Conservation (phyloP, 768 basidiomycete species). For the Lentinula raphanica region DNA sequence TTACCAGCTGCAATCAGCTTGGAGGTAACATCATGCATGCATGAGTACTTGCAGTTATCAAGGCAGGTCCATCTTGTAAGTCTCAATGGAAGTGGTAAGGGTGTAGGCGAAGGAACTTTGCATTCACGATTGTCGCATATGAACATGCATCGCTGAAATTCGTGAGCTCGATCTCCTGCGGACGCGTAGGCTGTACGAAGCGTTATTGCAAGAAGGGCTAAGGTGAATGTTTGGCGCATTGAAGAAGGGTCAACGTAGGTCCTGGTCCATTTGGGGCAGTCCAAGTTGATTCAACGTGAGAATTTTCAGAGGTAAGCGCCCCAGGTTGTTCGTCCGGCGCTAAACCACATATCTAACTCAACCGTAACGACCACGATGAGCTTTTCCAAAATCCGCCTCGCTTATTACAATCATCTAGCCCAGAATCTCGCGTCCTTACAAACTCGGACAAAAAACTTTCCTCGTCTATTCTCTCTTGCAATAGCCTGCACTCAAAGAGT, state of each 20-base stretch:
- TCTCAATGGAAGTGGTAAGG: slow-evolving; percentile 52
- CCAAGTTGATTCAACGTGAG: no score
- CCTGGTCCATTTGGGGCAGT: no score
- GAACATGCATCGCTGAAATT: slow-evolving; percentile 47
- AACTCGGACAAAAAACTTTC: no score
- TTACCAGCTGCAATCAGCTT: slow-evolving; percentile 35
- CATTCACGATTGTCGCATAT: slow-evolving; percentile 40
- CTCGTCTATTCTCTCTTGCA: no score
- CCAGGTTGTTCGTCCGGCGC: no score
- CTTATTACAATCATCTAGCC: no score
- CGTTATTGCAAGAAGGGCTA: not conserved
- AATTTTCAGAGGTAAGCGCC: not conserved
- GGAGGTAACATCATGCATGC: slow-evolving; percentile 78
- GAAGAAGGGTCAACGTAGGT: no score
- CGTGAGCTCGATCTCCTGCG: slow-evolving; percentile 54
- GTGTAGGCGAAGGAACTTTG: slow-evolving; percentile 17
- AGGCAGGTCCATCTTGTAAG: slow-evolving; percentile 80
- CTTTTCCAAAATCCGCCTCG: no score
- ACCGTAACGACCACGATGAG: no score
- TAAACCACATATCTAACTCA: no score
- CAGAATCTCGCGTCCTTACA: no score
- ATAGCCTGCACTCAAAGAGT: no score
- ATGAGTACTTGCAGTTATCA: slow-evolving; percentile 85
- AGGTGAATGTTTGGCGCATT: not conserved
- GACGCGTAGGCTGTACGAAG: slow-evolving; percentile 30